Evolutionary conservation across 2,329 filamentous ascomycete species (phyloP), one percentile per base, ranked within the genome.

Genomic region (Ceratocystis variospora): DNA sequence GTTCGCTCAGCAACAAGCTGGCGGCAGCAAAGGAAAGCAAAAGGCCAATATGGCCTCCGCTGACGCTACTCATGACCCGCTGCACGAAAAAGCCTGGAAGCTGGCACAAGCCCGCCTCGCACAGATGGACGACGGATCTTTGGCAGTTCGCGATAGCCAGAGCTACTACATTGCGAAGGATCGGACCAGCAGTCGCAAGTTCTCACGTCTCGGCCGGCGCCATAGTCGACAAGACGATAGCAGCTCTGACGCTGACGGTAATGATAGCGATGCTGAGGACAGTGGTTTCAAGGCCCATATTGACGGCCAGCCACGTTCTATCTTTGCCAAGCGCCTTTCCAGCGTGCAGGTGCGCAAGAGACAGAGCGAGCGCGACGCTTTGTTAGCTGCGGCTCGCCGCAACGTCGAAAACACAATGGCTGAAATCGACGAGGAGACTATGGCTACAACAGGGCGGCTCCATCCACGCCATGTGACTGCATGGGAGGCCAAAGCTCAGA

Each of bases 41-140:
- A 50, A 37, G 55, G n/a, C 28, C 17, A 19, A n/a, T 7, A 37
- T 59, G 55, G 12, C 25, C 17, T 22, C 55, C 55, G 25, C 55
- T n/a, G 55, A 28, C 2, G 17, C 31, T 15, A 33, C 41, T 10
- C 61, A 55, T n/a, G 62, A 62, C 59, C 41, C 61, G 69, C 79
- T 96, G 1, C 90, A 96, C 73, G 90, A 96, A 72, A 87, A 88
- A 5, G 93, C 93, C 0, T 90, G 94, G 72, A 91, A 87, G 72
- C 83, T 94, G 65, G 92, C 93, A 0, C 86, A 92, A 67, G 89
- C 95, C 73, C 85, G 91, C 45, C 78, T 96, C 28, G 84, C 89
- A 4, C 93, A 87, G 73, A 84, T 96, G 68, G 85, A 93, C 50
- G 82, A 88, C 66, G 87, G 92, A 67, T 80, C 86, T 71, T 77